A percentile compares a stretch with the other conserved stretches of the same genome.
Evolutionary conservation across 23 red algal genomes (phyloP).

Genomic region (Gracilaria domingensis): DNA sequence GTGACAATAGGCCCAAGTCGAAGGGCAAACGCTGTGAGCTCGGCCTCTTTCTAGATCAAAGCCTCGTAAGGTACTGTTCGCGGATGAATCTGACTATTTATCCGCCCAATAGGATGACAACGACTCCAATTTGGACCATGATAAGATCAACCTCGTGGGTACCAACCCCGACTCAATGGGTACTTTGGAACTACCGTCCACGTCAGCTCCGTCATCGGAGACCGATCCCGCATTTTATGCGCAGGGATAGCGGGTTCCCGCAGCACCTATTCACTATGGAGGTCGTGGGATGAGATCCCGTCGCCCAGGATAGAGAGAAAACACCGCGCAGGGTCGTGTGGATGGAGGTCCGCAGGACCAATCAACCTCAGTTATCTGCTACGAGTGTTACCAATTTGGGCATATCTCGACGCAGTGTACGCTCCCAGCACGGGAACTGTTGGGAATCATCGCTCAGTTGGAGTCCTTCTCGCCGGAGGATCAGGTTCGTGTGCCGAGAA

Average conservation of each 20-base stretch:
- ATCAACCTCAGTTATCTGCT: too few species aligned
- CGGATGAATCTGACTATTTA: too few species aligned
- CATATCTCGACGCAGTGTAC: not conserved
- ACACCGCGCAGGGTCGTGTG: too few species aligned
- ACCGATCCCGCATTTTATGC: not conserved
- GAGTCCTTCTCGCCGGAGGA: not conserved
- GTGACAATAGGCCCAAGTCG: not conserved
- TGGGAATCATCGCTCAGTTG: not conserved
- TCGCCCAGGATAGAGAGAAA: not conserved
- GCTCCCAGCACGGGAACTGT: not conserved
- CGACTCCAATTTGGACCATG: not conserved
- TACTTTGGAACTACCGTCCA: too few species aligned
- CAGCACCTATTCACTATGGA: not conserved
- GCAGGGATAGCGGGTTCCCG: not conserved
- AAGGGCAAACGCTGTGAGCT: slow-evolving; percentile 12
- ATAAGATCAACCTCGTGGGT: not conserved
- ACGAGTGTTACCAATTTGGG: too few species aligned
- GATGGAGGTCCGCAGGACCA: too few species aligned
- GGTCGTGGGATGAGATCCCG: not conserved
- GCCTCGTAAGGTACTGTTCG: too few species aligned
- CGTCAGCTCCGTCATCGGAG: too few species aligned
- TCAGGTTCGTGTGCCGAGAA: not conserved
- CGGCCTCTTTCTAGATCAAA: not conserved
- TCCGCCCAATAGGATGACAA: too few species aligned
- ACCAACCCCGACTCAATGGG: not conserved